Evolutionary conservation across 1,284 basidiomycete genomes (phyloP).

Genomic region (Malassezia obtusa): DNA sequence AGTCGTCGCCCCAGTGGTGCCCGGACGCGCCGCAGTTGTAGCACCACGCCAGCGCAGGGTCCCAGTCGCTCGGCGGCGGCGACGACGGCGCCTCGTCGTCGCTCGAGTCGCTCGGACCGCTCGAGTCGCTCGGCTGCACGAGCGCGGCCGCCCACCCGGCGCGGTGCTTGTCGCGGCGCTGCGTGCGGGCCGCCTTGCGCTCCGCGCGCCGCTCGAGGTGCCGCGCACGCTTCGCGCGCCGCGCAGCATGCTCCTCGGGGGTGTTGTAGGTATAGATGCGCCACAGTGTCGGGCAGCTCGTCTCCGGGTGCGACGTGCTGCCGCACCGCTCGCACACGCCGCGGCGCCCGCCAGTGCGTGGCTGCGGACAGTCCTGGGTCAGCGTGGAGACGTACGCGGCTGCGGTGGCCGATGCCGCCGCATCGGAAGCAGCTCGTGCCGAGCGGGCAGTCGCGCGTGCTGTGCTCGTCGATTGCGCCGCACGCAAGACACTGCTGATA

Average conservation of each 20-base stretch:
- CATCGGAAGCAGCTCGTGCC: slow-evolving; percentile 72
- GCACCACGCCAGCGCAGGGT: slow-evolving; percentile 57
- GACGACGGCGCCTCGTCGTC: slow-evolving; percentile 8
- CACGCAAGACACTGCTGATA: slow-evolving; percentile 68
- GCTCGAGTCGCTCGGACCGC: slow-evolving; percentile 12
- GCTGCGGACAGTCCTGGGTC: slow-evolving; percentile 60
- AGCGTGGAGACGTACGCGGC: slow-evolving; percentile 51
- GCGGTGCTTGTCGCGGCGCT: slow-evolving; percentile 6
- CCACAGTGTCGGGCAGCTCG: slow-evolving; percentile 83
- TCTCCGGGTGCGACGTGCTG: slow-evolving; percentile 57
- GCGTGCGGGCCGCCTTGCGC: not conserved
- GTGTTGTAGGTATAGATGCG: slow-evolving; percentile 69
- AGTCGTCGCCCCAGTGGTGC: slow-evolving; percentile 76
- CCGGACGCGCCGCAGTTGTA: slow-evolving; percentile 73
- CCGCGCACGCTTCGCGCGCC: slow-evolving; percentile 18
- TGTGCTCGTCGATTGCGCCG: slow-evolving; percentile 73
- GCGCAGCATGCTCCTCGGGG: slow-evolving; percentile 53
- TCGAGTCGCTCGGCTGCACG: slow-evolving; percentile 9
- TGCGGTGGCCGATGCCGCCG: slow-evolving; percentile 75
- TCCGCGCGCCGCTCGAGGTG: slow-evolving; percentile 5
- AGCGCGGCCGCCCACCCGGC: slow-evolving; percentile 9
- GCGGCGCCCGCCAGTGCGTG: slow-evolving; percentile 4
- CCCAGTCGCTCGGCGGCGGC: slow-evolving; percentile 18
- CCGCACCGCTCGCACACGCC: slow-evolving; percentile 67
- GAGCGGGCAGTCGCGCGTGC: slow-evolving; percentile 70